A percentile compares a stretch with the other conserved stretches of the same genome.
Conservation (phyloP, 2,329 filamentous ascomycete genomes). For the Aureobasidium pullulans region DNA sequence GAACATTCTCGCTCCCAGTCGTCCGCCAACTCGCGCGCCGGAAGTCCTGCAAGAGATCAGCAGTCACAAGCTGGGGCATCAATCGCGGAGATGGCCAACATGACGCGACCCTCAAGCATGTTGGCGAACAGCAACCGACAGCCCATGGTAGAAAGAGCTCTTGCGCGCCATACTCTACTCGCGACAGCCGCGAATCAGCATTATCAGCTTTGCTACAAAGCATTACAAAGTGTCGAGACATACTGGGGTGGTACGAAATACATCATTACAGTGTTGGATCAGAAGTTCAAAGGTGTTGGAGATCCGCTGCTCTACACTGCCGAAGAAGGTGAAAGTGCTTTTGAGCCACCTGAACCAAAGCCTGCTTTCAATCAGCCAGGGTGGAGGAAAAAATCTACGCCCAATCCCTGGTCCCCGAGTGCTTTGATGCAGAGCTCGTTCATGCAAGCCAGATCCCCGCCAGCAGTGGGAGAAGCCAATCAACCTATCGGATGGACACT, state of each 20-base stretch:
- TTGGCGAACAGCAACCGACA: neutral
- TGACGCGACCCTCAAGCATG: neutral
- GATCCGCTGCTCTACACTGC: constrained; percentile 59
- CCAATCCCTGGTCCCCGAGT: constrained; percentile 37
- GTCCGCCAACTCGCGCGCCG: constrained; percentile 23
- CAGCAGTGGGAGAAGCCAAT: neutral
- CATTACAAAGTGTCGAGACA: constrained; percentile 67
- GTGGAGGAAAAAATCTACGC: constrained; percentile 41
- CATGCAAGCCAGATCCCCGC: constrained; percentile 1
- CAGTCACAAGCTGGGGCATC: neutral
- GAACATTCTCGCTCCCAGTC: constrained; percentile 44
- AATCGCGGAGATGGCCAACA: neutral
- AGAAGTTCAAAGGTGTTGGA: constrained; percentile 79
- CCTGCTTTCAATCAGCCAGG: constrained; percentile 43
- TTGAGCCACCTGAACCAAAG: constrained; percentile 42
- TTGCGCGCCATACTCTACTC: constrained; percentile 64
- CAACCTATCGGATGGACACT: constrained; percentile 68
- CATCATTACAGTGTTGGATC: constrained; percentile 77
- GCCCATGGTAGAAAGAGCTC: constrained; percentile 18
- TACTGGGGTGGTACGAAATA: constrained; percentile 87
- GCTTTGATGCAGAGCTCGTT: constrained; percentile 16
- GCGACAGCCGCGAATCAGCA: constrained; percentile 79
- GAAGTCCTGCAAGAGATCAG: constrained; percentile 37
- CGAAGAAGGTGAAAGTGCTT: constrained; percentile 71
- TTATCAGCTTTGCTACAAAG: constrained; percentile 80